Conservation (phyloP, 2,329 filamentous ascomycete genomes). For the Neodidymelliopsis sp. region DNA sequence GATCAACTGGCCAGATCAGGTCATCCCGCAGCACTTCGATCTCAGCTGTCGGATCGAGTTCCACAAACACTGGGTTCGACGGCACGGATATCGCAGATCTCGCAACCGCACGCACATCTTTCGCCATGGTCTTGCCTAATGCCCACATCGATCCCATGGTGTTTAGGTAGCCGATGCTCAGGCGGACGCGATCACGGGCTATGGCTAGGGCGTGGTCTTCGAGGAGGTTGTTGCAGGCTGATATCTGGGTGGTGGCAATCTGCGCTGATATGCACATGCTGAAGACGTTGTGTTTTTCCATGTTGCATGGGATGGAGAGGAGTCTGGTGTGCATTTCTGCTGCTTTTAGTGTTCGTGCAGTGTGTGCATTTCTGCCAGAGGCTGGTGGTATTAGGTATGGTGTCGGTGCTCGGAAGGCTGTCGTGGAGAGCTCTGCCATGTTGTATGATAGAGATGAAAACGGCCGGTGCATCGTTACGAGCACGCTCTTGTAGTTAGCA, state of each 20-base stretch:
- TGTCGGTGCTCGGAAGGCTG: slow-evolving; percentile 67
- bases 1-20: slow-evolving; percentile 38
- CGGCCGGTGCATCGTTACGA: slow-evolving; percentile 51
- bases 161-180: slow-evolving; percentile 79
- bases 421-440: slow-evolving; percentile 48
- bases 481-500: slow-evolving; percentile 24
- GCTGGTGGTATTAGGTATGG: slow-evolving; percentile 56
- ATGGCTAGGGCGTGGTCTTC: slow-evolving; percentile 66
- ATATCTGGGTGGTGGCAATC: slow-evolving; percentile 54
- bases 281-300: slow-evolving; percentile 70
- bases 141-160: slow-evolving; percentile 73
- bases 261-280: slow-evolving; percentile 39
- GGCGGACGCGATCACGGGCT: slow-evolving; percentile 74
- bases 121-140: slow-evolving; percentile 72
- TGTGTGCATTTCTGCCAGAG: slow-evolving; percentile 63
- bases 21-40: slow-evolving; percentile 43
- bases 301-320: slow-evolving; percentile 73
- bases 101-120: slow-evolving; percentile 76
- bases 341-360: slow-evolving; percentile 78
- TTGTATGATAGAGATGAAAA: slow-evolving; percentile 46
- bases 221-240: slow-evolving; percentile 66
- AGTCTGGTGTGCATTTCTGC: slow-evolving; percentile 79
- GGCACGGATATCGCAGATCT: slow-evolving; percentile 65
- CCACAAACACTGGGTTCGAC: slow-evolving; percentile 16
- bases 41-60: slow-evolving; percentile 23